phyloP scores from a whole-genome alignment of 2,329 filamentous ascomycete genomes.

The Botrytis hyacinthi region DNA sequence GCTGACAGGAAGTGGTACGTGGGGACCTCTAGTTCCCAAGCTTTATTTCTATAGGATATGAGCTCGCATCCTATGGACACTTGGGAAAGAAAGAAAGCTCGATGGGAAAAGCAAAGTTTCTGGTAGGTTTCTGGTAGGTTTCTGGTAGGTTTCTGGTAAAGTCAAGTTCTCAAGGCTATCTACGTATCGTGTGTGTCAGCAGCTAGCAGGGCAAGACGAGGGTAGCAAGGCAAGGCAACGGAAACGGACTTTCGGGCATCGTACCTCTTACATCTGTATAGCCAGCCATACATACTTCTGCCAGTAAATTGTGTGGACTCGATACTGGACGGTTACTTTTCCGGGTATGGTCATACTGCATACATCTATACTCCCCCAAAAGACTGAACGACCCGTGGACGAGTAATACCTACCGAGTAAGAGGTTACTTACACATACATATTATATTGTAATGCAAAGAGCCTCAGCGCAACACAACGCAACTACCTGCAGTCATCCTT shows the following conservation, averaged over 20 bases:
- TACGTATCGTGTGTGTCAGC: neutral
- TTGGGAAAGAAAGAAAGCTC: neutral
- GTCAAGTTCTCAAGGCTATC: neutral
- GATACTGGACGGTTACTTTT: neutral
- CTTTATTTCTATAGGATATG: neutral
- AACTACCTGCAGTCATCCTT: neutral
- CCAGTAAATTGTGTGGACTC: conserved; percentile 2
- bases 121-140: neutral
- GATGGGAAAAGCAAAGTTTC: neutral
- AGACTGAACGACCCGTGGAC: neutral
- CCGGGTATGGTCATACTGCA: conserved; percentile 1
- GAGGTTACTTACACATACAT: conserved; percentile 1
- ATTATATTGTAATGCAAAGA: neutral
- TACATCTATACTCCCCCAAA: neutral
- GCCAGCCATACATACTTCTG: neutral
- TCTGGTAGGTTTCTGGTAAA: neutral
- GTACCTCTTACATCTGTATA: neutral
- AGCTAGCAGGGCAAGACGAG: neutral
- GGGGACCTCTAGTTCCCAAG: neutral
- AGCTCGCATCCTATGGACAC: neutral
- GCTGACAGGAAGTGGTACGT: neutral
- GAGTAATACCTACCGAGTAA: neutral
- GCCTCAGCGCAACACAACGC: conserved; percentile 13
- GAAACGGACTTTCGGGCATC: neutral
- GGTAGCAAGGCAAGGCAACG: neutral